Percentiles rank a stretch among this genome's conserved stretches.
Conservation (phyloP, 2,329 filamentous ascomycete species). For the Geosmithia morbida region DNA sequence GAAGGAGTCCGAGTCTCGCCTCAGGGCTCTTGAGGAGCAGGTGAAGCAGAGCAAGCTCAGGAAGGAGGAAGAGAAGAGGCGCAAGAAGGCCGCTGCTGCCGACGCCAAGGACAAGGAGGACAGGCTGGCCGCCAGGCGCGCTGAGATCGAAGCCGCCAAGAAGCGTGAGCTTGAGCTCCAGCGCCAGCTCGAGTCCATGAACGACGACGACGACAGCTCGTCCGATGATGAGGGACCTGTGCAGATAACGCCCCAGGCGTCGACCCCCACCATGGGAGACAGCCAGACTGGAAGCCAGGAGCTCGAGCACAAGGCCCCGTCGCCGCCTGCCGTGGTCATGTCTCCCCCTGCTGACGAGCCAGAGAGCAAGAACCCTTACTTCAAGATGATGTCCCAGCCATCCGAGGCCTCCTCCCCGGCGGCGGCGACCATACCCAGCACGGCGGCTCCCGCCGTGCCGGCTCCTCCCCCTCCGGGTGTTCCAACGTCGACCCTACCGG, state of each 20-base stretch:
- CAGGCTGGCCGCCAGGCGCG: constrained; percentile 69
- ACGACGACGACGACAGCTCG: constrained; percentile 55
- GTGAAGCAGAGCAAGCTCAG: constrained; percentile 86
- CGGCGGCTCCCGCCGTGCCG: constrained; percentile 31
- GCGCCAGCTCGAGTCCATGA: constrained; percentile 65
- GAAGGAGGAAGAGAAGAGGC: constrained; percentile 91
- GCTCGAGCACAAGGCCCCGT: constrained; percentile 34
- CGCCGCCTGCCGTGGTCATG: constrained; percentile 33
- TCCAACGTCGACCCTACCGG: constrained; percentile 33
- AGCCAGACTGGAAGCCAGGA: constrained; percentile 40
- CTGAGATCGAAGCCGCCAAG: constrained; percentile 82
- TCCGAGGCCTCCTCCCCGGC: constrained; percentile 34
- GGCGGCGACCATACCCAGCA: constrained; percentile 11
- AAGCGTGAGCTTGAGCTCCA: constrained; percentile 84
- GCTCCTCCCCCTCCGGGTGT: constrained; percentile 28
- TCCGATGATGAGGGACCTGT: constrained; percentile 54
- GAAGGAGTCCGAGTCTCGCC: constrained; percentile 65
- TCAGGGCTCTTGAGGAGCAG: constrained; percentile 85
- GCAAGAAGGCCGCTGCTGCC: constrained; percentile 74
- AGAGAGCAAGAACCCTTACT: constrained; percentile 91
- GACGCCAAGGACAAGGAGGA: constrained; percentile 82
- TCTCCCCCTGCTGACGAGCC: constrained; percentile 34
- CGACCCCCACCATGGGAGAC: constrained; percentile 38
- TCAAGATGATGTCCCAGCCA: constrained; percentile 70
- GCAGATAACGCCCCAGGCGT: constrained; percentile 49